Percentiles rank a stretch among this genome's conserved stretches.
Evolutionary conservation across 2,329 filamentous ascomycete genomes (phyloP).

Genomic region (Verticillium nonalfalfae): DNA sequence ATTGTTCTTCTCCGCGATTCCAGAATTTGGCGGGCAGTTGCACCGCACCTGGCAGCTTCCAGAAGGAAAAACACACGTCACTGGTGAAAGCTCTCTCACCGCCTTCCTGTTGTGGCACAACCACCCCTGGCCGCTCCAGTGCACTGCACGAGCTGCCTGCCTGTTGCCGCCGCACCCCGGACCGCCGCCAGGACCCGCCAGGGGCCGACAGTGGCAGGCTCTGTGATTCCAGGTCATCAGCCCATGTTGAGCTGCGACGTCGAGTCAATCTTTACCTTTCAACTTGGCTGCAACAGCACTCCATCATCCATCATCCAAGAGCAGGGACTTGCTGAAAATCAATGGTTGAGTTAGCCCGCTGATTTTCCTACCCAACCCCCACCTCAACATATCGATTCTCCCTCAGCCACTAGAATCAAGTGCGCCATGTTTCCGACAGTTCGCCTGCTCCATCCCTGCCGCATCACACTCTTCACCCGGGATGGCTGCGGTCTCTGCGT

Average conservation of each 20-base stretch:
- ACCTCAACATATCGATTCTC: not conserved
- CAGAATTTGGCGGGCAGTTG: conserved; percentile 7
- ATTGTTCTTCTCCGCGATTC: conserved; percentile 13
- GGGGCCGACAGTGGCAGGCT: not conserved
- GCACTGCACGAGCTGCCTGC: too few species aligned
- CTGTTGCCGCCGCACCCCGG: not conserved
- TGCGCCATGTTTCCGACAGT: conserved; percentile 42
- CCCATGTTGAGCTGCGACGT: not conserved
- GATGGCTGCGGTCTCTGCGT: conserved; percentile 65
- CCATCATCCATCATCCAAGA: too few species aligned
- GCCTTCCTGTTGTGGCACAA: not conserved
- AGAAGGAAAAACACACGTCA: not conserved
- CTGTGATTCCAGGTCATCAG: not conserved
- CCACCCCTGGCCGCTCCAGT: too few species aligned
- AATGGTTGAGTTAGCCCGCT: too few species aligned
- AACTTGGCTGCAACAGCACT: not conserved
- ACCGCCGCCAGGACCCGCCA: not conserved
- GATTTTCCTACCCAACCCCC: too few species aligned
- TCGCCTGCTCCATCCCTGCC: conserved; percentile 46
- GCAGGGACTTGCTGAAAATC: too few species aligned
- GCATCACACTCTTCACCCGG: conserved; percentile 72
- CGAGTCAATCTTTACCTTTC: not conserved
- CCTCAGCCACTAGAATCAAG: not conserved
- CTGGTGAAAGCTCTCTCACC: not conserved
- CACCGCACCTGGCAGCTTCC: not conserved